Evolutionary conservation across 1,284 basidiomycete species (phyloP).

Genomic region (Apiotrichum porosum): DNA sequence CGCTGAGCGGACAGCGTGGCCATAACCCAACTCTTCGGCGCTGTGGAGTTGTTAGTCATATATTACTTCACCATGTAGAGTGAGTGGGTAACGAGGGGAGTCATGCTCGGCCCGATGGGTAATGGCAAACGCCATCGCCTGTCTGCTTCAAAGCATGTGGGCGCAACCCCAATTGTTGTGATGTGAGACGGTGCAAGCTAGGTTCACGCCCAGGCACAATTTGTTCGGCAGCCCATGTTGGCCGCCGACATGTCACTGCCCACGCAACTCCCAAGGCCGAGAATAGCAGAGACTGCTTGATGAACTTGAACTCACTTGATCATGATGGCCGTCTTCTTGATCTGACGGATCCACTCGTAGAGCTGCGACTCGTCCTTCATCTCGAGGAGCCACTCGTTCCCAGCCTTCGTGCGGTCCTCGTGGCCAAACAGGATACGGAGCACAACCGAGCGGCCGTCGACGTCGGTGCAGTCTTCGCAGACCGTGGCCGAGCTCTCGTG

Average conservation of each 20-base stretch:
- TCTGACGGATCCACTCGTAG: constrained; percentile 34
- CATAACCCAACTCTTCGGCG: constrained; percentile 29
- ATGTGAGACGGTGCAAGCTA: too few relatives aligned
- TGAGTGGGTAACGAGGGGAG: too few relatives aligned
- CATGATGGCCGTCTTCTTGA: constrained; percentile 30
- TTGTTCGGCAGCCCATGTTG: too few relatives aligned
- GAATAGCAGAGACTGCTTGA: too few relatives aligned
- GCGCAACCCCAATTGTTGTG: too few relatives aligned
- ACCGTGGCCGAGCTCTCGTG: constrained; percentile 8
- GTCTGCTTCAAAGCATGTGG: too few relatives aligned
- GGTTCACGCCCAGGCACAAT: too few relatives aligned
- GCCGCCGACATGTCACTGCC: too few relatives aligned
- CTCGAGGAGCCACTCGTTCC: constrained; percentile 33
- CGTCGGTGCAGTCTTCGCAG: constrained; percentile 5
- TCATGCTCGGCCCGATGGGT: too few relatives aligned
- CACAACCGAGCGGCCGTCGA: constrained; percentile 7
- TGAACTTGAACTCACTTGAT: constrained; percentile 33
- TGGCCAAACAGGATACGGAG: constrained; percentile 17
- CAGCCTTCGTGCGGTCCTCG: constrained; percentile 12
- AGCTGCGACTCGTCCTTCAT: constrained; percentile 30
- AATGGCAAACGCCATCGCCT: too few relatives aligned
- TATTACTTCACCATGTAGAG: too few relatives aligned
- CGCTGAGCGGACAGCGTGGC: constrained; percentile 23
- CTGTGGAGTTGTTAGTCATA: constrained; percentile 3
- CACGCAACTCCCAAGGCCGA: too few relatives aligned